Evolutionary conservation across 352 stramenopile species (phyloP), one percentile per base, ranked within the genome.

Genomic region (Phytophthora rubi): DNA sequence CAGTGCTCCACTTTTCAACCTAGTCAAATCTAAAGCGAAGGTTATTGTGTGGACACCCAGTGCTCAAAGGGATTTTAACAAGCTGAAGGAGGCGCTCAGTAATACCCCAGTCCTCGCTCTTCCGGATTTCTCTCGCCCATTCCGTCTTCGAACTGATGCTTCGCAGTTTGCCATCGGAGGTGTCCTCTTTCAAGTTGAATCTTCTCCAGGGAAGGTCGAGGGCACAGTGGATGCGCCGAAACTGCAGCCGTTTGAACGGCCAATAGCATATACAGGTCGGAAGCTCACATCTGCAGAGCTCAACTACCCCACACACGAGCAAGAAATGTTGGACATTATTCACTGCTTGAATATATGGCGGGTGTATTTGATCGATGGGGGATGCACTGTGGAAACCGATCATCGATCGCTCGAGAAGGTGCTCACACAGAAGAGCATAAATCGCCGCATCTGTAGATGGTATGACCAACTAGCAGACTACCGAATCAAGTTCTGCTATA

Each of bases 261-360:
- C 62, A 21, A 69, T 69, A 2, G 62, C 54, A 30, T 59, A 55
- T 35, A 48, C 18, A 3, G 62, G 54, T 26, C 21, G 23, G 9
- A 63, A 70, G 23, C 28, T 70, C 6, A 55, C 28, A 6, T 23
- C 53, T 8, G 42, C 65, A 21, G 58, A 72, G 9, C 45, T 66
- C 2, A 68, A 68, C 28, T 72, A 72, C 28, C 65, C 57, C 1
- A 71, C 65, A 18, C 57, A 62, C 37, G 58, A 72, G n/a, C 55
- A 65, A n/a, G 63, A 71, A 49, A 56, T 71, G 51, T n/a, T 65
- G 2, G 63, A 55, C 0, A 60, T 64, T 32, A 33, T 70, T 7
- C 63, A 65, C 18, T 63, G 35, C 21, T 39, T 59, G n/a, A 54
- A 59, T 6, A 65, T 55, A 47, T 65, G 63, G 63, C 12, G 49